phyloP scores from a whole-genome alignment of 2,329 filamentous ascomycete genomes.

The Laburnicola sp. region DNA sequence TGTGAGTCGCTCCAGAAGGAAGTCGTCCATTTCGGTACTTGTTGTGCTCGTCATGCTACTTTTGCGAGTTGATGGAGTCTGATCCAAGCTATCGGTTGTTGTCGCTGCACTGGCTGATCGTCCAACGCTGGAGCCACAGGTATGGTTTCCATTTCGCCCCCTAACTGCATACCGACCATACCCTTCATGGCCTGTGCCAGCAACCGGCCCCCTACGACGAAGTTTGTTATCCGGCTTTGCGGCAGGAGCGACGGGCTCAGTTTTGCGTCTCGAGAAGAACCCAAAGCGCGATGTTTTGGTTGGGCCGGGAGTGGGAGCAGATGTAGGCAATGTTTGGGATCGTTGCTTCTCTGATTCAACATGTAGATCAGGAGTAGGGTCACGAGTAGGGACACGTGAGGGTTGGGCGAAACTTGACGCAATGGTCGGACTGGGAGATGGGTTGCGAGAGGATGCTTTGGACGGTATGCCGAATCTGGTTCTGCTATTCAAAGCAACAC shows the following conservation, averaged over 20 bases:
- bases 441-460: constrained; percentile 43
- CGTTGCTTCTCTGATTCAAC: constrained; percentile 39
- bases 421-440: constrained; percentile 43
- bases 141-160: constrained; percentile 65
- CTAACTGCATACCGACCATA: constrained; percentile 70
- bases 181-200: constrained; percentile 92
- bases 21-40: constrained; percentile 50
- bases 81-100: constrained; percentile 39
- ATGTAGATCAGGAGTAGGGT: constrained; percentile 47
- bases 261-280: constrained; percentile 75
- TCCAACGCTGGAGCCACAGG: constrained; percentile 54
- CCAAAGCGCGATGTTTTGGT: constrained; percentile 70
- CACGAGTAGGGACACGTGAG: constrained; percentile 33
- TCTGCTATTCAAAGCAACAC: constrained; percentile 20
- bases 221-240: constrained; percentile 62
- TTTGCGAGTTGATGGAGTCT: constrained; percentile 46
- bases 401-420: constrained; percentile 27
- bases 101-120: constrained; percentile 52
- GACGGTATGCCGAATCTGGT: constrained; percentile 31
- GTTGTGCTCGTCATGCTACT: constrained; percentile 49
- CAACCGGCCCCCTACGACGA: constrained; percentile 73
- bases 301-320: constrained; percentile 54
- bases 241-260: constrained; percentile 54
- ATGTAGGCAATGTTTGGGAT: constrained; percentile 46
- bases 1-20: constrained; percentile 49